Evolutionary conservation across 129 eudicot genomes (phyloP).

Genomic region (Chrysanthemum makinoi): DNA sequence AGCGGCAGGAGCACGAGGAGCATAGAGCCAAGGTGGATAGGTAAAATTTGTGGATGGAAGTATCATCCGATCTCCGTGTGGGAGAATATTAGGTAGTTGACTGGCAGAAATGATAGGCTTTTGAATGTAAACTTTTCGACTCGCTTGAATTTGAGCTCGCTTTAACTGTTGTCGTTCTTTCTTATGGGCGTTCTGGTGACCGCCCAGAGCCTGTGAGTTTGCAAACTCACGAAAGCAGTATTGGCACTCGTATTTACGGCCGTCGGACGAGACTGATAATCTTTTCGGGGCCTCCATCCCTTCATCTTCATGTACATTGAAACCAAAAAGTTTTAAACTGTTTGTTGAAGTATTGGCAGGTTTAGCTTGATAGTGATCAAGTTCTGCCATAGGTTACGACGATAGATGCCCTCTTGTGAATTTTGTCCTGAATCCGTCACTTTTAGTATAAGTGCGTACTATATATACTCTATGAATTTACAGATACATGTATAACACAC

Average conservation of each 20-base stretch:
- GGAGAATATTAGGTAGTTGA: slow-evolving; percentile 54
- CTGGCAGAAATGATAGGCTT: slow-evolving; percentile 59
- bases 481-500: slow-evolving; percentile 3
- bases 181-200: slow-evolving; percentile 97
- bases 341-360: slow-evolving; percentile 22
- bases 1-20: slow-evolving; percentile 54
- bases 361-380: slow-evolving; percentile 34
- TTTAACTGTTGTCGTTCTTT: slow-evolving; percentile 79
- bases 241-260: slow-evolving; percentile 80
- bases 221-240: slow-evolving; percentile 87
- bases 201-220: slow-evolving; percentile 94
- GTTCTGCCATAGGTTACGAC: slow-evolving; percentile 44
- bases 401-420: too few species aligned
- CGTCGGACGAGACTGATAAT: slow-evolving; percentile 35
- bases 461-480: background rate
- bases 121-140: slow-evolving; percentile 56
- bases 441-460: too few species aligned
- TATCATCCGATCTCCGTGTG: slow-evolving; percentile 41
- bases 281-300: slow-evolving; percentile 34
- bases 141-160: slow-evolving; percentile 79
- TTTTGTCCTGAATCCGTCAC: too few species aligned
- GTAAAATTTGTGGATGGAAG: slow-evolving; percentile 33
- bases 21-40: slow-evolving; percentile 54
- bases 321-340: slow-evolving; percentile 74
- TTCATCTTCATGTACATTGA: slow-evolving; percentile 54